Percentiles rank a stretch among this genome's conserved stretches.
Conservation (phyloP, 192 early-diverging fungal species). For the Rhizoclosmatium sp. region DNA sequence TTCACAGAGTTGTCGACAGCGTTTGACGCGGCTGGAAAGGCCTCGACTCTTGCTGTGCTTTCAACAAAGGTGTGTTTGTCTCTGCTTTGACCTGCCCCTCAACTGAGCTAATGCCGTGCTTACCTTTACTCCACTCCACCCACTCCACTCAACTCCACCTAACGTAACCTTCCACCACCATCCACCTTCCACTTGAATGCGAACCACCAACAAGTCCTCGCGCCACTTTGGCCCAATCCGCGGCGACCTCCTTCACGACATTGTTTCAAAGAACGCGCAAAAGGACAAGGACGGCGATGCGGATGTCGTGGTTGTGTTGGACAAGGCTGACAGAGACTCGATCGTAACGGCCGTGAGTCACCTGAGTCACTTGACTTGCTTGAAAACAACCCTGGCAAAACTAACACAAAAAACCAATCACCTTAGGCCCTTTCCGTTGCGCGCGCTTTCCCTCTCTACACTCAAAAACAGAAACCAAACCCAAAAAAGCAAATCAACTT, state of each 20-base stretch:
- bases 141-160: too few species aligned
- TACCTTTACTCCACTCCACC: too few species aligned
- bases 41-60: neutral
- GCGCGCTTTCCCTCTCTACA: constrained; percentile 47
- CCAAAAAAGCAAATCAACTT: constrained; percentile 22
- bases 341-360: constrained; percentile 3
- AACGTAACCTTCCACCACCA: too few species aligned
- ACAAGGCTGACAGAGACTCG: constrained; percentile 6
- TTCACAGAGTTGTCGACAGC: neutral
- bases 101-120: too few species aligned
- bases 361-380: neutral
- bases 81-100: too few species aligned
- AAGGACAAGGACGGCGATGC: constrained; percentile 31
- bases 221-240: constrained; percentile 50
- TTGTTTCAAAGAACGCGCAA: constrained; percentile 19
- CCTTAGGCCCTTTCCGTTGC: constrained; percentile 39
- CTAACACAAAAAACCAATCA: neutral
- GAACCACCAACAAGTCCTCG: constrained; percentile 20
- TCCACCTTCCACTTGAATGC: too few species aligned
- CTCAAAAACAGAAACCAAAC: constrained; percentile 24
- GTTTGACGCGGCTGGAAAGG: neutral
- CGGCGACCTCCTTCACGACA: constrained; percentile 49
- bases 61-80: neutral
- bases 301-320: constrained; percentile 20
- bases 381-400: constrained; percentile 24